A percentile compares a stretch with the other conserved stretches of the same genome.
Evolutionary conservation across 345 rosid species (phyloP).

Genomic region (Durio zibethinus): DNA sequence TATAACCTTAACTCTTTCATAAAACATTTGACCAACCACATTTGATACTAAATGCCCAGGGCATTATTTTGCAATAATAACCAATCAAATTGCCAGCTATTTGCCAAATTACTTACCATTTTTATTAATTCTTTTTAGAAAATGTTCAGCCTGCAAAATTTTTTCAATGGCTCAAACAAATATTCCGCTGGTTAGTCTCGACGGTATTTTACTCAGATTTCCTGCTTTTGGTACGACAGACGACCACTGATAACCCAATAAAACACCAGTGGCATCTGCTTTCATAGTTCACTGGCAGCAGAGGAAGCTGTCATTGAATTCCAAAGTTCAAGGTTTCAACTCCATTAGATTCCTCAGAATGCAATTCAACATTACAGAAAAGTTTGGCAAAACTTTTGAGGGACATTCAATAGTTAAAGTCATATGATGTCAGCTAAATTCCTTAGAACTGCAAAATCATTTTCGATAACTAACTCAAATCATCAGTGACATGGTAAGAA

Average conservation of each 20-base stretch:
- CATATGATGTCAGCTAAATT: too few relatives aligned
- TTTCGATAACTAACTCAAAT: too few relatives aligned
- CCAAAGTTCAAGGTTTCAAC: background rate
- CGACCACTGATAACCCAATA: too few relatives aligned
- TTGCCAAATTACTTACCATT: background rate
- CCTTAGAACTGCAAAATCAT: too few relatives aligned
- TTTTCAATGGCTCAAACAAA: background rate
- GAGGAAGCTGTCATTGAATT: background rate
- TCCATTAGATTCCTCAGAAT: slow-evolving; percentile 1
- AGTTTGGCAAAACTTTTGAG: too few relatives aligned
- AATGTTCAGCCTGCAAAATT: background rate
- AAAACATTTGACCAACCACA: background rate
- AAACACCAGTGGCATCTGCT: too few relatives aligned
- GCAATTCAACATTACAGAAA: too few relatives aligned
- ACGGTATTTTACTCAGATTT: background rate
- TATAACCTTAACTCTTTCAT: slow-evolving; percentile 1
- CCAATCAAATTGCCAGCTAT: background rate
- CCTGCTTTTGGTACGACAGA: background rate
- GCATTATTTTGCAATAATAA: background rate
- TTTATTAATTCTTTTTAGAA: background rate
- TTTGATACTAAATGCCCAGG: background rate
- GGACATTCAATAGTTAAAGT: too few relatives aligned
- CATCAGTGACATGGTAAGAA: too few relatives aligned
- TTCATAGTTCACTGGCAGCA: background rate
- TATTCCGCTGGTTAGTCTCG: background rate